phyloP scores from a whole-genome alignment of 2,329 filamentous ascomycete genomes.

The Zalaria sp. region DNA sequence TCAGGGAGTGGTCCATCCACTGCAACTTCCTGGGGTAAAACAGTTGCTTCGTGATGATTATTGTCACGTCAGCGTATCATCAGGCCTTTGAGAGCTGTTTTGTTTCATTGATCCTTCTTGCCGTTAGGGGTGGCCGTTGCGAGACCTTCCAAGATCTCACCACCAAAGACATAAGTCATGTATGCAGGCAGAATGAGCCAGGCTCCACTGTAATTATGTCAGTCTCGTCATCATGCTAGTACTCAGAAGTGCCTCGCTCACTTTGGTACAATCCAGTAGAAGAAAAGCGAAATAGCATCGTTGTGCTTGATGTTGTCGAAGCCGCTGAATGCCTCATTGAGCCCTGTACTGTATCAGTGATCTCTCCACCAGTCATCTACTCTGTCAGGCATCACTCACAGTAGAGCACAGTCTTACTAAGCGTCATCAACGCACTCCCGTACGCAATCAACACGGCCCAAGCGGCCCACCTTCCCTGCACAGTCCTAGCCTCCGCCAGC shows the following conservation, averaged over 20 bases:
- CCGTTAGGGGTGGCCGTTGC: conserved; percentile 24
- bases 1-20: no score
- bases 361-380: background rate
- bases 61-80: no score
- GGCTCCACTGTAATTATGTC: conserved; percentile 31
- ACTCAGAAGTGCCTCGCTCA: conserved; percentile 22
- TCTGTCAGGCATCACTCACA: conserved; percentile 31
- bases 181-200: conserved; percentile 53
- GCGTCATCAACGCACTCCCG: conserved; percentile 45
- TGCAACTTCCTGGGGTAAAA: no score
- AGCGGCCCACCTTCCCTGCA: conserved; percentile 38
- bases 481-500: conserved; percentile 33
- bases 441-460: conserved; percentile 45
- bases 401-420: conserved; percentile 55
- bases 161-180: conserved; percentile 45
- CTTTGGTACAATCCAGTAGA: conserved; percentile 55
- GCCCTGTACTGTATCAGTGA: conserved; percentile 23
- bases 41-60: no score
- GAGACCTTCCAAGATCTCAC: conserved; percentile 47
- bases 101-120: conserved; percentile 16
- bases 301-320: conserved; percentile 53
- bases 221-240: conserved; percentile 6
- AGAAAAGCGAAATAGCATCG: conserved; percentile 33
- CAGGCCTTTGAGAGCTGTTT: no score
- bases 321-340: conserved; percentile 46